A percentile compares a stretch with the other conserved stretches of the same genome.
Conservation (phyloP, 2,329 filamentous ascomycete genomes). For the Rutstroemia sp. region DNA sequence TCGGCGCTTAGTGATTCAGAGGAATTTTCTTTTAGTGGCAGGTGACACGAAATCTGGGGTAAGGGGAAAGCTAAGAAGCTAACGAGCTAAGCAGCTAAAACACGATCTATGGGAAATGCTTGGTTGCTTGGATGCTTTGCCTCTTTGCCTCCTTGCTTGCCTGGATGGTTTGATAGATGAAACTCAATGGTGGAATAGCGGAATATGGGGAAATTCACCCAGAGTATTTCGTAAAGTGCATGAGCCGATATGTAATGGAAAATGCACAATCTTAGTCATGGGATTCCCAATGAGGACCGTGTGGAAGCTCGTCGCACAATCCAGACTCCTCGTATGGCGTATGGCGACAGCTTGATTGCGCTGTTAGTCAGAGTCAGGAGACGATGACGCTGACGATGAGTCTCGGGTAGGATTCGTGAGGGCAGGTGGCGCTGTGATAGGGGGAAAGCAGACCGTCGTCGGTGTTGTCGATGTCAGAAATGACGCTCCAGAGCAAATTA, state of each 20-base stretch:
- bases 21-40: conserved; percentile 11
- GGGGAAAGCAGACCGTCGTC: not conserved
- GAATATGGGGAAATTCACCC: not conserved
- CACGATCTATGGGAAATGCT: conserved; percentile 1
- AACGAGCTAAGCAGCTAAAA: not conserved
- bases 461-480: not conserved
- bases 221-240: not conserved
- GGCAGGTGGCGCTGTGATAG: not conserved
- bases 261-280: conserved; percentile 25
- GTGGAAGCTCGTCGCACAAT: not conserved
- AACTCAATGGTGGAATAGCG: not conserved
- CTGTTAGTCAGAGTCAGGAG: conserved; percentile 15
- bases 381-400: not conserved
- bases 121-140: too few relatives aligned
- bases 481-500: not conserved
- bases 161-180: not conserved
- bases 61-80: conserved; percentile 4
- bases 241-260: conserved; percentile 19
- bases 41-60: conserved; percentile 22
- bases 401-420: not conserved
- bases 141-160: not conserved
- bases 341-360: not conserved
- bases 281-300: conserved; percentile 10
- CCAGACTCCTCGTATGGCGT: not conserved
- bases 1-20: not conserved